Base-by-base conservation (phyloP, 78 protist species). In the Planoprotostelium fungivorum region DNA sequence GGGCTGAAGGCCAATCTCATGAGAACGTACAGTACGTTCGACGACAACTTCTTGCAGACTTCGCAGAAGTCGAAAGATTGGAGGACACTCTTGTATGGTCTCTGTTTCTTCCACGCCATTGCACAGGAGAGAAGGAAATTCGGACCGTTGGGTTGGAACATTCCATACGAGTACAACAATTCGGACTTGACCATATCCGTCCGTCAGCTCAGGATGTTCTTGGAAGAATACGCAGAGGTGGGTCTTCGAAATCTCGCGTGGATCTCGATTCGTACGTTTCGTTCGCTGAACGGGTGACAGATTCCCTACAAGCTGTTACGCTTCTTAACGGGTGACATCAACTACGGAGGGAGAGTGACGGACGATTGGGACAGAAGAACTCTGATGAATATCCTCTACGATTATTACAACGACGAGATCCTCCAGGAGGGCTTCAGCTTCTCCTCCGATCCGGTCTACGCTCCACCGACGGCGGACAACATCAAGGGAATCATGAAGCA, bases 271-370 rank as follows among this genome's bases (percentile, higher is more conserved):
- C n/a, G n/a, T n/a, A n/a, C n/a, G n/a, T n/a, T n/a, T n/a, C n/a
- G n/a, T n/a, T n/a, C n/a, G n/a, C n/a, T n/a, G n/a, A n/a, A n/a
- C n/a, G n/a, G n/a, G n/a, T n/a, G 91, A 1, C 88, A 90, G 31
- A 84, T 95, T 23, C 98, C 98, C 39, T 97, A 85, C 95, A 85
- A 91, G 38, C 96, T 95, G 63, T 89, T 97, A 36, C 0, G 0
- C 83, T 90, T 88, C 63, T 90, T 94, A 37, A 86, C 93, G 0
- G 98, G 97, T 28, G 89, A 97, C 29, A 95, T 96, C 93, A 96
- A 96, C 91, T 98, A 97, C 90, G 99, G 99, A 1, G 99, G 99
- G 0, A 87, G 98, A 25, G 97, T 98, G 51, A 97, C 99, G 16
- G 99, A 98, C 89, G 97, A 94, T 88, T 87, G 90, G 92, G 99